Conservation (phyloP, 176 grass and related monocot genomes). For the Triticum monococcum region DNA sequence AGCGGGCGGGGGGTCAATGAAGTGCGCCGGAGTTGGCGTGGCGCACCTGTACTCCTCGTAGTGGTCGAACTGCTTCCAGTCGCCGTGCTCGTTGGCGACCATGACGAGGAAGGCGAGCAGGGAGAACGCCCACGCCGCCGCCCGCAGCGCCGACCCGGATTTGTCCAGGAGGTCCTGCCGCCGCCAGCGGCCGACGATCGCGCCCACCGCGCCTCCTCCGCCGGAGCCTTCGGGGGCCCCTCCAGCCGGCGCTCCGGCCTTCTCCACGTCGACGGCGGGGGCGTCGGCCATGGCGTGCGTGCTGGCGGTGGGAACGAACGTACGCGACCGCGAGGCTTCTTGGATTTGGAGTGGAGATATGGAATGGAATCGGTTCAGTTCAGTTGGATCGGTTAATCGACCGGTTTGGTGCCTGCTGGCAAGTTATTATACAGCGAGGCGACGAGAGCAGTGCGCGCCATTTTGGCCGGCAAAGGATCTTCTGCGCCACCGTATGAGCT, state of each 20-base stretch:
- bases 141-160: conserved; percentile 40
- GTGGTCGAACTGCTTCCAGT: conserved; percentile 63
- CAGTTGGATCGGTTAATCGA: not conserved
- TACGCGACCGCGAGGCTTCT: not conserved
- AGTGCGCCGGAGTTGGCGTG: not conserved
- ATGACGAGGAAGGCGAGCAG: conserved; percentile 55
- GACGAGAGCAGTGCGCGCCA: not conserved
- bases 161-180: conserved; percentile 52
- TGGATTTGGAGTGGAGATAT: not conserved
- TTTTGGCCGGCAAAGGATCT: conserved; percentile 23
- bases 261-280: conserved; percentile 16
- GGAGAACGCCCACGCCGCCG: conserved; percentile 36
- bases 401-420: not conserved
- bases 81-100: conserved; percentile 67
- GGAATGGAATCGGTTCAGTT: not conserved
- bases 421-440: conserved; percentile 14
- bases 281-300: conserved; percentile 8
- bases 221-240: not conserved
- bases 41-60: conserved; percentile 66
- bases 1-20: not conserved
- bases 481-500: not conserved
- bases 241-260: not conserved
- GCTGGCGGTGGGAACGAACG: not conserved
- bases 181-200: conserved; percentile 35
- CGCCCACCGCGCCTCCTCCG: conserved; percentile 22